These are phyloP conservation scores for Cryomyces minteri DNA, from an alignment of 495 filamentous ascomycete species.

Conservation along the genomic window DNA sequence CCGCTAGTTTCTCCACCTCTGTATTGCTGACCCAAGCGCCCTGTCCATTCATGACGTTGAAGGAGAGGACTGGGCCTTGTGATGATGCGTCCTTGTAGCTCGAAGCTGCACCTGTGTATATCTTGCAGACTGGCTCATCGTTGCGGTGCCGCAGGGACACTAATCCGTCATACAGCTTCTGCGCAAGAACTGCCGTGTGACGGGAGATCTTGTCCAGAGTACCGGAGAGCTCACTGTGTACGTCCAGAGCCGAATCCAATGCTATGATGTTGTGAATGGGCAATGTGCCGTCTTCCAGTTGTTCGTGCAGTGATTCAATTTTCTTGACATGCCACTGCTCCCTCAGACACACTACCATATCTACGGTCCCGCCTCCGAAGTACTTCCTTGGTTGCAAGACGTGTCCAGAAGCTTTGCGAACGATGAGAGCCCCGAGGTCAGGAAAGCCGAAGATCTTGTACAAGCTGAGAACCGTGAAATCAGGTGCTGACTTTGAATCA, in stretches of 20 bases:
- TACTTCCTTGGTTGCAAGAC: conserved; percentile 50
- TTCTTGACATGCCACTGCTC: conserved; percentile 64
- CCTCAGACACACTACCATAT: conserved; percentile 46
- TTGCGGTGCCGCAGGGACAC: conserved; percentile 46
- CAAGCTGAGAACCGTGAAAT: conserved; percentile 80
- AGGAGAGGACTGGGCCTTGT: conserved; percentile 68
- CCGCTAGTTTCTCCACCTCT: conserved; percentile 70
- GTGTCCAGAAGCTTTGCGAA: conserved; percentile 47
- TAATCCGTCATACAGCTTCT: conserved; percentile 39
- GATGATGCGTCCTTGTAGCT: conserved; percentile 22
- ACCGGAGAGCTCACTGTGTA: conserved; percentile 50
- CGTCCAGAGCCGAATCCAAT: conserved; percentile 49
- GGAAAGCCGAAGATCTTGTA: conserved; percentile 98
- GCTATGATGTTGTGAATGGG: conserved; percentile 81
- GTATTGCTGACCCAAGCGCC: conserved; percentile 62
- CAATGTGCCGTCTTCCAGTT: conserved; percentile 77
- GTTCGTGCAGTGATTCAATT: conserved; percentile 50
- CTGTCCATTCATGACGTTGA: conserved; percentile 52
- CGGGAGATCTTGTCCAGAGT: conserved; percentile 49
- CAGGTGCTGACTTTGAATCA: conserved; percentile 41
- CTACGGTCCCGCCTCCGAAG: conserved; percentile 92
- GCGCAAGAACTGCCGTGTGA: conserved; percentile 54
- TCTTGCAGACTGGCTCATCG: conserved; percentile 38
- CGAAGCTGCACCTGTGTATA: conserved; percentile 33
- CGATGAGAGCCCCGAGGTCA: conserved; percentile 73